These are phyloP conservation scores for Aspergillus quadrilineatus DNA, from an alignment of 2,329 filamentous ascomycete species.

Conservation along the genomic window DNA sequence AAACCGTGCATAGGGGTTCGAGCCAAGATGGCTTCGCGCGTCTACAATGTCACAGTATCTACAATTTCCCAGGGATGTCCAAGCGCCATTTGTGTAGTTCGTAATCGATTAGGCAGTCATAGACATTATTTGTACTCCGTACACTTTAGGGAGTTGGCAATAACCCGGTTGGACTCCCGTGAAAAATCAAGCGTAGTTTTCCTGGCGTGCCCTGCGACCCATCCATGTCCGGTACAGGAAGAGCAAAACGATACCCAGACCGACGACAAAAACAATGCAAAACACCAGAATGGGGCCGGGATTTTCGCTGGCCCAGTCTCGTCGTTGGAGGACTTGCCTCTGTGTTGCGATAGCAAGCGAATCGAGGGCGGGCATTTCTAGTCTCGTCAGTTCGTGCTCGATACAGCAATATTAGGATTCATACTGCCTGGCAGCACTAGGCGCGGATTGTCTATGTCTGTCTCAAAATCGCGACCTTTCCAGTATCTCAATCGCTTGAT, in stretches of 20 bases:
- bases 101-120: not conserved
- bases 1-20: too few species aligned
- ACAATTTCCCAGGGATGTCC: too few species aligned
- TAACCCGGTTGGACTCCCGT: not conserved
- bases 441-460: not conserved
- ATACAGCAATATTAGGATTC: not conserved
- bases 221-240: slow-evolving; percentile 50
- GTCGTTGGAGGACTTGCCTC: slow-evolving; percentile 37
- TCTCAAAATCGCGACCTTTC: not conserved
- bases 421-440: not conserved
- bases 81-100: not conserved
- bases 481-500: not conserved
- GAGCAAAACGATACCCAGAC: slow-evolving; percentile 50
- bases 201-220: slow-evolving; percentile 29
- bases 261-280: slow-evolving; percentile 59
- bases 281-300: slow-evolving; percentile 64
- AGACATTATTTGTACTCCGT: not conserved
- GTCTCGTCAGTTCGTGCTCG: not conserved
- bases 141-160: not conserved
- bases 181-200: slow-evolving; percentile 18
- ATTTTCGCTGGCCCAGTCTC: slow-evolving; percentile 58
- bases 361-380: slow-evolving; percentile 32
- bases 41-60: too few species aligned
- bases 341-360: slow-evolving; percentile 19
- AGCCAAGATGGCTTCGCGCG: too few species aligned